phyloP scores from a whole-genome alignment of 306 rosid species.

The Canavalia gladiata region DNA sequence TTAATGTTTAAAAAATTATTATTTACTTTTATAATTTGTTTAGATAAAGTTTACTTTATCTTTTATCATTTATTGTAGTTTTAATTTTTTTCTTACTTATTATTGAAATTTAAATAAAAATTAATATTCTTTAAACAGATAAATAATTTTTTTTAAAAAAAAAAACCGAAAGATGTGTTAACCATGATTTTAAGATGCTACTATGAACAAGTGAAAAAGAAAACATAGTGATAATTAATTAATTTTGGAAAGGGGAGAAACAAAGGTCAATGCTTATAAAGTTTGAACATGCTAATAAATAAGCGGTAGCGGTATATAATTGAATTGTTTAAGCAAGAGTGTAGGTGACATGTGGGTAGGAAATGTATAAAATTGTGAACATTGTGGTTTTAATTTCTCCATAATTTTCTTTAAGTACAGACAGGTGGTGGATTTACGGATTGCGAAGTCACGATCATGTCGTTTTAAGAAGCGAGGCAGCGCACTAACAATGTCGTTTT shows the following conservation, averaged over 20 bases:
- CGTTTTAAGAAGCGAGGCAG: slow-evolving; percentile 25
- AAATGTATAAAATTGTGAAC: slow-evolving; percentile 16
- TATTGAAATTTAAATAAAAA: too few relatives aligned
- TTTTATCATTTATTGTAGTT: too few relatives aligned
- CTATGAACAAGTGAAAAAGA: too few relatives aligned
- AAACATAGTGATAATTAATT: not conserved
- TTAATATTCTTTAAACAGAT: too few relatives aligned
- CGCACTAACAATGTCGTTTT: slow-evolving; percentile 44
- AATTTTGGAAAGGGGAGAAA: not conserved
- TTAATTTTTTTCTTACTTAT: too few relatives aligned
- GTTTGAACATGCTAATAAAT: not conserved
- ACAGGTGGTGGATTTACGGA: slow-evolving; percentile 32
- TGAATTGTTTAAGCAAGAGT: not conserved
- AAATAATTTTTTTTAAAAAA: too few relatives aligned
- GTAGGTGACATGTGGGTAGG: slow-evolving; percentile 25
- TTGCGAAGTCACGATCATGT: slow-evolving; percentile 24
- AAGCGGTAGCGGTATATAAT: not conserved
- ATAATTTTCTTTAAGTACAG: slow-evolving; percentile 18
- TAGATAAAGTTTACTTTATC: too few relatives aligned
- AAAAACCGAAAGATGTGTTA: too few relatives aligned
- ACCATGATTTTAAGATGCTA: too few relatives aligned
- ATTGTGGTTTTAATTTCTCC: slow-evolving; percentile 19
- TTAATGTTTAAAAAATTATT: too few relatives aligned
- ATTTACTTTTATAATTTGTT: too few relatives aligned
- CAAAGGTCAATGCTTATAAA: slow-evolving; percentile 1